phyloP scores from a whole-genome alignment of 352 stramenopile genomes.

The Pythium dissimile region DNA sequence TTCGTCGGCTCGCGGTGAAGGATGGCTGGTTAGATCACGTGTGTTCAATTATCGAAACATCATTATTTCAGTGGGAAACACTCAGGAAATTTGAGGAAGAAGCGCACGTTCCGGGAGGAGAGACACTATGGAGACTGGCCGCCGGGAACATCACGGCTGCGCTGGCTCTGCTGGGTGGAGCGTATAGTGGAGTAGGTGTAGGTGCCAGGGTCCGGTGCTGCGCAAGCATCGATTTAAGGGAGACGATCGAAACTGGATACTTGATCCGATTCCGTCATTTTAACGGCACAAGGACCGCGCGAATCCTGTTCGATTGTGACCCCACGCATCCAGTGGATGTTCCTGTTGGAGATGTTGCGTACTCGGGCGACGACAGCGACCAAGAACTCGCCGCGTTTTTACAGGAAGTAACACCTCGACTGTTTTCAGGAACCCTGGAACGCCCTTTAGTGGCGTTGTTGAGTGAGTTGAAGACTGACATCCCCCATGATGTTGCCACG shows the following conservation, averaged over 20 bases:
- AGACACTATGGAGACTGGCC: background rate
- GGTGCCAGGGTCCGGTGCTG: constrained; percentile 64
- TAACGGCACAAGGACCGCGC: constrained; percentile 34
- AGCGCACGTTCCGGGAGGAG: too few relatives aligned
- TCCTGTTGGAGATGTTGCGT: constrained; percentile 41
- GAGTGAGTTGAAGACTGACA: constrained; percentile 10
- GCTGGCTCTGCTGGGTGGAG: constrained; percentile 54
- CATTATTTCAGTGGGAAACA: background rate
- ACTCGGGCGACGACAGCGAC: constrained; percentile 41
- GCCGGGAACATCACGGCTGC: constrained; percentile 28
- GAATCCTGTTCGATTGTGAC: constrained; percentile 72
- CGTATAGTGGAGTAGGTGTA: constrained; percentile 41
- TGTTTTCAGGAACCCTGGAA: constrained; percentile 1
- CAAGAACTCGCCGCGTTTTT: constrained; percentile 45
- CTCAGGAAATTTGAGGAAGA: background rate
- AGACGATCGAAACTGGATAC: constrained; percentile 68
- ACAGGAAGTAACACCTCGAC: constrained; percentile 25
- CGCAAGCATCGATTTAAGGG: constrained; percentile 72
- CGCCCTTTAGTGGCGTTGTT: background rate
- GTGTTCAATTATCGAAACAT: constrained; percentile 7
- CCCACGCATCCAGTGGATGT: constrained; percentile 47
- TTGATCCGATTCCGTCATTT: constrained; percentile 50
- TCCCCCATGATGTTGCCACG: background rate
- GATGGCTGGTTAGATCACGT: constrained; percentile 1
- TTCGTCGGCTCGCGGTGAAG: constrained; percentile 25